Evolutionary conservation across 139 green algal genomes (phyloP).

Genomic region (Auxenochlorella pyrenoidosa): DNA sequence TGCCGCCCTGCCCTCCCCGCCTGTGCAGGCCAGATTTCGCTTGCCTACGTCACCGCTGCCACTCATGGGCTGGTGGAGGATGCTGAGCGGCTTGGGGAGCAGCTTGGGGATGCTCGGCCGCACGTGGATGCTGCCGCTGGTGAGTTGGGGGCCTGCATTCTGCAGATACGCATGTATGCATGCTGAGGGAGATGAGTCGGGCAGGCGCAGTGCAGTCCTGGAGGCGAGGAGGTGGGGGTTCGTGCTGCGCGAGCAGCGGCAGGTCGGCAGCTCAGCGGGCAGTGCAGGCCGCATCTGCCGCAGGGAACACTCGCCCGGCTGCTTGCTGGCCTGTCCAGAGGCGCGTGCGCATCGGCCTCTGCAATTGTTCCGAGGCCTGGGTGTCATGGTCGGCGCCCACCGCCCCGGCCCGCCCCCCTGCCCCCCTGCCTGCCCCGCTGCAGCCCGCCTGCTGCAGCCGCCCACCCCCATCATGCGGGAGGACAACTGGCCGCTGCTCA

Average conservation of each 20-base stretch:
- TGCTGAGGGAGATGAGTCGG: not conserved
- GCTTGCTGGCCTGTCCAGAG: no score
- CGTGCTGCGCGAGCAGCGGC: no score
- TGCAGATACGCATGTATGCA: no score
- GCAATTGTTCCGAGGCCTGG: no score
- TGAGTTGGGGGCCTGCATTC: not conserved
- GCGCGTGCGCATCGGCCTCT: no score
- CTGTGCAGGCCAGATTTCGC: slow-evolving; percentile 78
- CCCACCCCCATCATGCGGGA: slow-evolving; percentile 82
- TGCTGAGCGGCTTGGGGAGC: slow-evolving; percentile 67
- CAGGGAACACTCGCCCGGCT: no score
- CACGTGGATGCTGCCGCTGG: slow-evolving; percentile 42
- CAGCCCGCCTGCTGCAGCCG: slow-evolving; percentile 67
- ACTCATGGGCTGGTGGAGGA: slow-evolving; percentile 87
- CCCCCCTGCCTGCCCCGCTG: not conserved
- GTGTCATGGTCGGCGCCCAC: no score
- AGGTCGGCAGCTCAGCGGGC: no score
- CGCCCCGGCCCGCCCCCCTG: not conserved
- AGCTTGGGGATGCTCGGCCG: slow-evolving; percentile 57
- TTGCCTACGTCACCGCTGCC: slow-evolving; percentile 94
- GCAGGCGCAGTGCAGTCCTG: no score
- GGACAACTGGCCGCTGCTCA: slow-evolving; percentile 99
- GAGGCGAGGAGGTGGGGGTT: no score
- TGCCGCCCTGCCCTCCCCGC: not conserved
- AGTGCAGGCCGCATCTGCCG: no score